Percentiles rank a stretch among this genome's conserved stretches.
These are phyloP conservation scores for Acarospora socialis DNA, from an alignment of 2,329 filamentous ascomycete species.

Conservation along the genomic window DNA sequence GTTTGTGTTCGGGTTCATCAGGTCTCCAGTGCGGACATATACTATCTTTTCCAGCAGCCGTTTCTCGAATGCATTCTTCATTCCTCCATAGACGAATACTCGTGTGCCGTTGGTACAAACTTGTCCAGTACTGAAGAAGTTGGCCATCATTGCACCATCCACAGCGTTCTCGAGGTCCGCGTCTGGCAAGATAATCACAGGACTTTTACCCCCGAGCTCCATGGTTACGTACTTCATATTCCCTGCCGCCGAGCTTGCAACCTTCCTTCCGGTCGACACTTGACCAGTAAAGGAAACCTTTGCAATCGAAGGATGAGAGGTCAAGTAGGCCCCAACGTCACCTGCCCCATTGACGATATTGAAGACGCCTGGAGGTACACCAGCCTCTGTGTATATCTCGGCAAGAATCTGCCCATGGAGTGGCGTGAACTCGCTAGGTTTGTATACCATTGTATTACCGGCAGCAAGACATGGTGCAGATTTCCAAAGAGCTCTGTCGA, in stretches of 20 bases:
- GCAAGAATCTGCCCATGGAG: conserved; percentile 67
- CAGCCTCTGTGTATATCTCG: conserved; percentile 62
- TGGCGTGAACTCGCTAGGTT: conserved; percentile 75
- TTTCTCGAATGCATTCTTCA: conserved; percentile 56
- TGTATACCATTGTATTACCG: conserved; percentile 84
- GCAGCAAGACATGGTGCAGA: conserved; percentile 73
- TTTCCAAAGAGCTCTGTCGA: conserved; percentile 59
- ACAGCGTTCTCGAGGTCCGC: conserved; percentile 67
- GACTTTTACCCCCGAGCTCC: conserved; percentile 81
- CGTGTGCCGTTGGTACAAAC: conserved; percentile 88
- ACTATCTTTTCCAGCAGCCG: conserved; percentile 55
- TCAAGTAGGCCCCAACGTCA: conserved; percentile 61
- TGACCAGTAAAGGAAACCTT: conserved; percentile 89
- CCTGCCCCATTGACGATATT: conserved; percentile 74
- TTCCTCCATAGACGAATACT: conserved; percentile 58
- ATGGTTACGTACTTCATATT: conserved; percentile 86
- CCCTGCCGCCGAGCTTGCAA: conserved; percentile 58
- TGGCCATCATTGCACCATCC: conserved; percentile 82
- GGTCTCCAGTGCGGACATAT: conserved; percentile 55
- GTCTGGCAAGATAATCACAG: conserved; percentile 66
- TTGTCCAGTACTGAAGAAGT: conserved; percentile 83
- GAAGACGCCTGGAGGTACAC: conserved; percentile 69
- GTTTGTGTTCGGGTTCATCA: conserved; percentile 60
- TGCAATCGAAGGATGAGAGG: conserved; percentile 55
- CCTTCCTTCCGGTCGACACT: conserved; percentile 68